Base-by-base conservation (phyloP, 495 filamentous ascomycete genomes). In the Talaromyces trachyspermus region DNA sequence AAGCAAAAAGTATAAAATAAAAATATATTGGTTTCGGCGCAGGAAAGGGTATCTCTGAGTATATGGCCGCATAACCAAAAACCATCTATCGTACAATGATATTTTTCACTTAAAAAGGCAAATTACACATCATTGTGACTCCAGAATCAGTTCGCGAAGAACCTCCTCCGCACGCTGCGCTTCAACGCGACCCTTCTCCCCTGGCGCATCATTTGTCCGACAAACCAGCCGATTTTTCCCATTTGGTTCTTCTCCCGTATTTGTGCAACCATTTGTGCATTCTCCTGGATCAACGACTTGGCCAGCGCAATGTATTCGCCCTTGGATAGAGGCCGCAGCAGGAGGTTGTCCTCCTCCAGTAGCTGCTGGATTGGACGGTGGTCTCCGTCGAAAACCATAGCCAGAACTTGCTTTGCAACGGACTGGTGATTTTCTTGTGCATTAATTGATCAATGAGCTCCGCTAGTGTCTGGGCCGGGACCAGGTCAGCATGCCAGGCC, bases 191-290 rank as follows among this genome's bases (percentile, higher is more conserved):
- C 89, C 85, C 53, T 88, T 81, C 23, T 79, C 78, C 88, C 84
- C 27, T 69, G 66, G 39, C 78, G 74, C 76, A 98, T 88, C 86
- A 96, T 92, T 65, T 85, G 84, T 14, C 92, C 92, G 4, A 98
- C 83, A 51, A 97, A 81, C 64, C 83, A 96, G 56, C 83, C 84
- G 23, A 94, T 63, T 64, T 95, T 95, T 2, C 85, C 84, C 40
- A 79, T 72, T 46, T 84, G 78, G 24, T 78, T 77, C 54, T 83
- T 77, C 23, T 62, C 62, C 41, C 77, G 61, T 51, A 95, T 86
- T 55, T 88, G 79, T 54, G 72, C 68, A 36, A 92, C 70, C 52
- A 89, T 77, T 44, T 81, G 57, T 8, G 63, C 61, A 51, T 81
- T 84, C 43, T 76, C 54, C 5, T 56, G 50, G 20, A 78, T 65